These are phyloP conservation scores for Arthrobotrys sinensis DNA, from an alignment of 2,329 filamentous ascomycete genomes.

Conservation along the genomic window DNA sequence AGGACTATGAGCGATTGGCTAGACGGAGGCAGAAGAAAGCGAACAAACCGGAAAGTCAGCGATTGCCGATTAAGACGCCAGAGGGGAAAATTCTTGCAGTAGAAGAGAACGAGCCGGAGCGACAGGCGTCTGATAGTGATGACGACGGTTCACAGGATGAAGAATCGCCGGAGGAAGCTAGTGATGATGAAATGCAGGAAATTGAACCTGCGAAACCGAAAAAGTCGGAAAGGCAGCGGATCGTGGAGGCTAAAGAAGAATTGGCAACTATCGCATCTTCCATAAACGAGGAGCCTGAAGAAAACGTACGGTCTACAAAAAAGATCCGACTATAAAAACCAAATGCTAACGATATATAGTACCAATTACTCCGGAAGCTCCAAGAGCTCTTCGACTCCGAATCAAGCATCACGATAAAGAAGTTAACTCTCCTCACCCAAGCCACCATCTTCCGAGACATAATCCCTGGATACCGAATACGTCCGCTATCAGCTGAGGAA, in stretches of 20 bases:
- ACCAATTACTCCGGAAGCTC: conserved; percentile 47
- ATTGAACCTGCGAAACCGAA: conserved; percentile 73
- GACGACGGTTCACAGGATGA: conserved; percentile 17
- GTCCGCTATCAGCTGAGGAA: conserved; percentile 82
- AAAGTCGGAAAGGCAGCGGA: conserved; percentile 82
- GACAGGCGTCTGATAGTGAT: conserved; percentile 30
- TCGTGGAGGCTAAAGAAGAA: conserved; percentile 90
- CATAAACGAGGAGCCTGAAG: conserved; percentile 93
- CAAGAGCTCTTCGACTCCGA: conserved; percentile 63
- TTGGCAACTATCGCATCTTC: conserved; percentile 84
- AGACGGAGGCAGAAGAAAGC: conserved; percentile 77
- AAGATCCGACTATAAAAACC: background rate
- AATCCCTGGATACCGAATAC: conserved; percentile 95
- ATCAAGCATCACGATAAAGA: conserved; percentile 80
- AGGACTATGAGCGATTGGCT: conserved; percentile 56
- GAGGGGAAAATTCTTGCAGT: conserved; percentile 78
- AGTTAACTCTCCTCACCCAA: conserved; percentile 88
- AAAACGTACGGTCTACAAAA: conserved; percentile 78
- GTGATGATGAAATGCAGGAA: conserved; percentile 64
- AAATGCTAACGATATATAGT: conserved; percentile 27
- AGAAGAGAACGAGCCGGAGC: conserved; percentile 64
- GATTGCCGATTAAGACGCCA: conserved; percentile 87
- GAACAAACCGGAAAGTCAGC: conserved; percentile 74
- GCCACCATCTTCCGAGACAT: conserved; percentile 93
- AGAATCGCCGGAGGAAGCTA: conserved; percentile 26